A percentile compares a stretch with the other conserved stretches of the same genome.
Conservation (phyloP, 2,329 filamentous ascomycete genomes). For the Claviceps arundinis region DNA sequence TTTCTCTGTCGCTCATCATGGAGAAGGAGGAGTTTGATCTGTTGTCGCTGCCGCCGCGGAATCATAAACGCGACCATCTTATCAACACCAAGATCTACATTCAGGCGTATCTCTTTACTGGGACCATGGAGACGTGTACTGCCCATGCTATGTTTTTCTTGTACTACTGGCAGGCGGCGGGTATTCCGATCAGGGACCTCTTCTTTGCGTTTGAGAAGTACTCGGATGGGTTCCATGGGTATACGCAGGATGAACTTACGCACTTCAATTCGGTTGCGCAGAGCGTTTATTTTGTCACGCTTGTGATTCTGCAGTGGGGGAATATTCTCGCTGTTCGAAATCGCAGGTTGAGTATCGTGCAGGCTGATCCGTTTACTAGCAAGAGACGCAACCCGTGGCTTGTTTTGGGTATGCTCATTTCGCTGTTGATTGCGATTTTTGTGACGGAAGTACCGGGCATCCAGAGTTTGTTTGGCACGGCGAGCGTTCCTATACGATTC, state of each 20-base stretch:
- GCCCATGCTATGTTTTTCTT: slow-evolving; percentile 42
- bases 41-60: slow-evolving; percentile 34
- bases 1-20: slow-evolving; percentile 38
- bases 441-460: slow-evolving; percentile 38
- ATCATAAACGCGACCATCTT: slow-evolving; percentile 35
- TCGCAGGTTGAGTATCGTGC: slow-evolving; percentile 36
- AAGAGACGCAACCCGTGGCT: slow-evolving; percentile 37
- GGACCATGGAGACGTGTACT: slow-evolving; percentile 34
- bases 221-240: slow-evolving; percentile 34
- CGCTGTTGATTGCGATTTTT: slow-evolving; percentile 37
- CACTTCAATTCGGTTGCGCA: slow-evolving; percentile 36
- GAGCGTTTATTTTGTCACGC: slow-evolving; percentile 39
- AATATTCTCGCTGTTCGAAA: slow-evolving; percentile 39
- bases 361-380: slow-evolving; percentile 34
- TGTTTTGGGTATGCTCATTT: slow-evolving; percentile 30
- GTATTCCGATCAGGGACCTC: slow-evolving; percentile 32
- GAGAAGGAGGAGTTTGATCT: slow-evolving; percentile 42
- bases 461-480: slow-evolving; percentile 33
- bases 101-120: slow-evolving; percentile 39
- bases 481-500: slow-evolving; percentile 35
- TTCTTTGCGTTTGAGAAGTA: slow-evolving; percentile 38
- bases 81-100: slow-evolving; percentile 38
- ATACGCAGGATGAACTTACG: slow-evolving; percentile 29
- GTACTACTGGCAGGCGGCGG: slow-evolving; percentile 34
- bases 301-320: slow-evolving; percentile 41